phyloP scores from a whole-genome alignment of 2,329 filamentous ascomycete genomes.

The Neobulgaria alba region DNA sequence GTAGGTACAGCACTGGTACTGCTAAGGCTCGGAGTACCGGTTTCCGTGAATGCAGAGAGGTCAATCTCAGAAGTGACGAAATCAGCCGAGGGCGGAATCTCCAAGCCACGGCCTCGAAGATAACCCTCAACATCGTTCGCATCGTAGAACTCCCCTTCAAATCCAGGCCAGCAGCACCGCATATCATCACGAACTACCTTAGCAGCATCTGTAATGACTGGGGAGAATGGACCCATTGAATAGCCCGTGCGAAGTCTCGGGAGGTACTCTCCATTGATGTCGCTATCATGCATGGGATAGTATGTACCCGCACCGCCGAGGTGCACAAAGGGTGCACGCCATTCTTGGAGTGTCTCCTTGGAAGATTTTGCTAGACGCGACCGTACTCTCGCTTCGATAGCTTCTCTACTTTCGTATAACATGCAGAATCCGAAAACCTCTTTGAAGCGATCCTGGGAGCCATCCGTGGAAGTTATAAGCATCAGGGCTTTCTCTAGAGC shows the following conservation, averaged over 20 bases:
- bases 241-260: conserved; percentile 29
- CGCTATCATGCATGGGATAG: conserved; percentile 34
- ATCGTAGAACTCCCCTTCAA: conserved; percentile 70
- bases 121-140: conserved; percentile 69
- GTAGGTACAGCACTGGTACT: conserved; percentile 10
- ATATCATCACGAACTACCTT: conserved; percentile 41
- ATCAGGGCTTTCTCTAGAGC: conserved; percentile 54
- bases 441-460: conserved; percentile 35
- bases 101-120: conserved; percentile 53
- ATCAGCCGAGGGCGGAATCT: conserved; percentile 51
- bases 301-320: conserved; percentile 63
- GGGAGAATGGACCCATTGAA: conserved; percentile 41
- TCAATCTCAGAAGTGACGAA: conserved; percentile 52
- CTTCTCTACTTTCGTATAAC: conserved; percentile 45
- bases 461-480: conserved; percentile 45
- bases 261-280: conserved; percentile 23
- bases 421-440: conserved; percentile 63
- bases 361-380: conserved; percentile 8
- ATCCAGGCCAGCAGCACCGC: conserved; percentile 48
- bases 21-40: conserved; percentile 7
- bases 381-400: conserved; percentile 37
- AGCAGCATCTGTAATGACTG: conserved; percentile 32
- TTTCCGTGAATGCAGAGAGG: conserved; percentile 11
- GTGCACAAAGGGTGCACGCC: conserved; percentile 52
- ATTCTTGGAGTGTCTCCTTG: conserved; percentile 45